phyloP scores from a whole-genome alignment of 2,329 filamentous ascomycete genomes.

The Fusarium multiceps region DNA sequence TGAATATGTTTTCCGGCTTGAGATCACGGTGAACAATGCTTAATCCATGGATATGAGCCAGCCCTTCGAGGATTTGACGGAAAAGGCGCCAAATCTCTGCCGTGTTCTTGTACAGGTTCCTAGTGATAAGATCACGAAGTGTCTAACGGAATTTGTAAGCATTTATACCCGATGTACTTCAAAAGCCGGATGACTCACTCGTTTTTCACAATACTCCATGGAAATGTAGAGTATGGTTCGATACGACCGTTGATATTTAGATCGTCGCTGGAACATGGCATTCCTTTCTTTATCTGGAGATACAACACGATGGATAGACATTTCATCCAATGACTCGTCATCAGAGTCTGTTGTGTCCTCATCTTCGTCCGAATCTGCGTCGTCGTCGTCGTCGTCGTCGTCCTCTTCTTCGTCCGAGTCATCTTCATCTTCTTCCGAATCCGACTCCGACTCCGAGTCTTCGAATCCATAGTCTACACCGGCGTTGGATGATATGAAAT shows the following conservation, averaged over 20 bases:
- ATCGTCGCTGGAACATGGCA: slow-evolving; percentile 46
- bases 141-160: slow-evolving; percentile 61
- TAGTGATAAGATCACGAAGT: slow-evolving; percentile 85
- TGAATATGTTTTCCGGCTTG: slow-evolving; percentile 98
- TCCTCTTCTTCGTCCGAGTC: slow-evolving; percentile 50
- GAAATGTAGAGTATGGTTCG: slow-evolving; percentile 92
- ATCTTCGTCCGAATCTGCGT: slow-evolving; percentile 46
- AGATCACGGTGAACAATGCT: slow-evolving; percentile 96
- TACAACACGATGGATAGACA: slow-evolving; percentile 39
- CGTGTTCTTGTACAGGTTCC: slow-evolving; percentile 77
- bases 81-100: slow-evolving; percentile 91
- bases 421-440: slow-evolving; percentile 54
- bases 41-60: slow-evolving; percentile 73
- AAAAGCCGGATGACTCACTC: slow-evolving; percentile 60
- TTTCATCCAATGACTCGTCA: slow-evolving; percentile 54
- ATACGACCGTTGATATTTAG: slow-evolving; percentile 62
- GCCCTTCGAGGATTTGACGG: slow-evolving; percentile 87
- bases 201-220: slow-evolving; percentile 98
- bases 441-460: slow-evolving; percentile 55
- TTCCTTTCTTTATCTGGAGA: slow-evolving; percentile 50
- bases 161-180: not conserved
- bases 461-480: slow-evolving; percentile 82
- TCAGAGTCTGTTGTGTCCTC: slow-evolving; percentile 60
- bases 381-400: not conserved
- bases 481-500: slow-evolving; percentile 91